Conservation (phyloP, 1,139 yeast genomes). For the Meyerozyma sp. region DNA sequence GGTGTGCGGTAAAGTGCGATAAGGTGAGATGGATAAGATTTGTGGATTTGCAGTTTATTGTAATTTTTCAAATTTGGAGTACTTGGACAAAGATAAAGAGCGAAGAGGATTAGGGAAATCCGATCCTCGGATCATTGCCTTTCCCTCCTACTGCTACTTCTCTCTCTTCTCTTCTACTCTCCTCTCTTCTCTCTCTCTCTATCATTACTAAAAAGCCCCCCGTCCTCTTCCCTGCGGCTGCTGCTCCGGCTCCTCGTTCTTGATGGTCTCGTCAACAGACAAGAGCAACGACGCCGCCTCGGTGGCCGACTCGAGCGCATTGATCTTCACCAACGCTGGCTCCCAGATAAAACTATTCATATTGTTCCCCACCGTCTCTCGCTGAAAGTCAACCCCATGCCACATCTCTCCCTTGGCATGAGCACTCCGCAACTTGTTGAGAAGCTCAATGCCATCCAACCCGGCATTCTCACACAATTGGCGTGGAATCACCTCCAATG, state of each 20-base stretch:
- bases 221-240: slow-evolving; percentile 54
- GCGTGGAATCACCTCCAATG: slow-evolving; percentile 93
- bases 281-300: slow-evolving; percentile 93
- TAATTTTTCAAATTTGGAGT: too few relatives aligned
- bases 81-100: too few relatives aligned
- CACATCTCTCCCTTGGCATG: slow-evolving; percentile 91
- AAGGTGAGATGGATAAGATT: too few relatives aligned
- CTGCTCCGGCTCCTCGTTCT: slow-evolving; percentile 62
- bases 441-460: slow-evolving; percentile 87
- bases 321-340: slow-evolving; percentile 89
- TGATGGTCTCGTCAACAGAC: slow-evolving; percentile 93
- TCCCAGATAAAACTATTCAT: slow-evolving; percentile 93
- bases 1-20: too few relatives aligned
- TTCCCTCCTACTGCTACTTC: background rate
- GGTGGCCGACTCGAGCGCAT: slow-evolving; percentile 94
- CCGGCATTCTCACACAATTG: slow-evolving; percentile 98
- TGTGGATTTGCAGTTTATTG: too few relatives aligned
- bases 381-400: slow-evolving; percentile 89
- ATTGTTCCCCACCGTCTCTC: slow-evolving; percentile 79
- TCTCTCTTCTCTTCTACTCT: background rate
- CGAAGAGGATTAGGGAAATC: too few relatives aligned
- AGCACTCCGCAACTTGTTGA: slow-evolving; percentile 84
- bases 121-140: too few relatives aligned
- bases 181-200: background rate
- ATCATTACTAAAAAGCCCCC: slow-evolving; percentile 27